These are phyloP conservation scores for Hyaloscypha hepaticicola DNA, from an alignment of 495 filamentous ascomycete species.

Conservation along the genomic window DNA sequence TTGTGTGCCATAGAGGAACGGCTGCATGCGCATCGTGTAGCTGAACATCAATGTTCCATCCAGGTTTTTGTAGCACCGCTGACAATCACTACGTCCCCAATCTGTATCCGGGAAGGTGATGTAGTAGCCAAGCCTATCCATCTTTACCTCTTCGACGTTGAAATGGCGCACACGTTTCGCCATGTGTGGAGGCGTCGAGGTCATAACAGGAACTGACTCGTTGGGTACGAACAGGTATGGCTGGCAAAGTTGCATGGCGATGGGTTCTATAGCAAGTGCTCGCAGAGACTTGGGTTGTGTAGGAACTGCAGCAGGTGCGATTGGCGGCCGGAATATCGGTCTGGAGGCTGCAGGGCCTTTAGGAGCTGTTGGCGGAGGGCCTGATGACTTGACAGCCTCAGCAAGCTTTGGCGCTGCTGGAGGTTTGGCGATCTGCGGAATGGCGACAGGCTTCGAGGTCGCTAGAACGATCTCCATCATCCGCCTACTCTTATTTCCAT, in stretches of 20 bases:
- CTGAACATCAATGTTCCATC: constrained; percentile 82
- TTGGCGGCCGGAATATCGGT: constrained; percentile 24
- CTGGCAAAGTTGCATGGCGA: constrained; percentile 66
- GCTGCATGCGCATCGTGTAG: constrained; percentile 91
- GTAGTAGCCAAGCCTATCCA: constrained; percentile 85
- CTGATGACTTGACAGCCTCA: constrained; percentile 43
- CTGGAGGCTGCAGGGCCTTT: constrained; percentile 61
- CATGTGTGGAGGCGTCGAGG: constrained; percentile 79
- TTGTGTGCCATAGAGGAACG: constrained; percentile 59
- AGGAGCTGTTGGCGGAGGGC: constrained; percentile 77
- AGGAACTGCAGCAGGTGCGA: constrained; percentile 34
- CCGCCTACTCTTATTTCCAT: constrained; percentile 74
- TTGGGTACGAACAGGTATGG: constrained; percentile 93
- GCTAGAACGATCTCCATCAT: constrained; percentile 70
- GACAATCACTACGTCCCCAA: constrained; percentile 74
- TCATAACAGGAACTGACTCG: constrained; percentile 83
- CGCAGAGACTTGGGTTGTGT: constrained; percentile 47
- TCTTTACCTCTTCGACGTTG: constrained; percentile 71
- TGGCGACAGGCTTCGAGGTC: constrained; percentile 21
- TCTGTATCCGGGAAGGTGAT: constrained; percentile 78
- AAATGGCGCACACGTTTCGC: constrained; percentile 81
- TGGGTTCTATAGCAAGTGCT: constrained; percentile 52
- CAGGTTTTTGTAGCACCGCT: constrained; percentile 68
- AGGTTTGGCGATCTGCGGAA: constrained; percentile 29
- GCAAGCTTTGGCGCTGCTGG: constrained; percentile 26